Conservation (phyloP, 495 filamentous ascomycete species). For the Alectoria sarmentosa region DNA sequence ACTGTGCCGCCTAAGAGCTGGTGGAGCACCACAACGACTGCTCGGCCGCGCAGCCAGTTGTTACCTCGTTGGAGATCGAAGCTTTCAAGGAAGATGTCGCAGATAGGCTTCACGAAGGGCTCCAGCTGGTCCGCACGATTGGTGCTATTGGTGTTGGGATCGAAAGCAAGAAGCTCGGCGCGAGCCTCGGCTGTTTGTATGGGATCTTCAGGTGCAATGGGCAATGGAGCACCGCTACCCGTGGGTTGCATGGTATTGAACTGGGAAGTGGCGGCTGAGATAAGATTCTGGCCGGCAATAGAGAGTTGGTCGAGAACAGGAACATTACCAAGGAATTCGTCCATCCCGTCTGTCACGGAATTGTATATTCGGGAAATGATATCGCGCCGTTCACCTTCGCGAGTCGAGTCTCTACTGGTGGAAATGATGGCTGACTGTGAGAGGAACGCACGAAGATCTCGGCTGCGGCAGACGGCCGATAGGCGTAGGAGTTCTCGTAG, state of each 20-base stretch:
- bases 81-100: slow-evolving; percentile 91
- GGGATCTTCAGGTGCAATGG: slow-evolving; percentile 48
- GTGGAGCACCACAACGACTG: slow-evolving; percentile 77
- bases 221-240: slow-evolving; percentile 31
- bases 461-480: slow-evolving; percentile 88
- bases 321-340: slow-evolving; percentile 93
- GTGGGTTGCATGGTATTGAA: slow-evolving; percentile 47
- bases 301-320: slow-evolving; percentile 93
- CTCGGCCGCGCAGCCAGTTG: slow-evolving; percentile 88
- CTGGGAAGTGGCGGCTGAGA: slow-evolving; percentile 79
- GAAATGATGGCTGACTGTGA: slow-evolving; percentile 73
- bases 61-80: slow-evolving; percentile 93
- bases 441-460: slow-evolving; percentile 87
- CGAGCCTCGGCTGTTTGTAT: slow-evolving; percentile 81
- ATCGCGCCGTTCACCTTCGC: slow-evolving; percentile 63
- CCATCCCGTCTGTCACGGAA: slow-evolving; percentile 95
- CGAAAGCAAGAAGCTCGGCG: slow-evolving; percentile 89
- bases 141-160: slow-evolving; percentile 46
- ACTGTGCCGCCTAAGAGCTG: slow-evolving; percentile 77
- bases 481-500: slow-evolving; percentile 74
- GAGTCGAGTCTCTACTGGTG: slow-evolving; percentile 31
- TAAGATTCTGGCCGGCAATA: slow-evolving; percentile 83
- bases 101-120: slow-evolving; percentile 97
- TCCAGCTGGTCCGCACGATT: slow-evolving; percentile 52
- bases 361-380: slow-evolving; percentile 93